These are phyloP conservation scores for Aspergillus sp. DNA, from an alignment of 2,329 filamentous ascomycete species.

Conservation along the genomic window DNA sequence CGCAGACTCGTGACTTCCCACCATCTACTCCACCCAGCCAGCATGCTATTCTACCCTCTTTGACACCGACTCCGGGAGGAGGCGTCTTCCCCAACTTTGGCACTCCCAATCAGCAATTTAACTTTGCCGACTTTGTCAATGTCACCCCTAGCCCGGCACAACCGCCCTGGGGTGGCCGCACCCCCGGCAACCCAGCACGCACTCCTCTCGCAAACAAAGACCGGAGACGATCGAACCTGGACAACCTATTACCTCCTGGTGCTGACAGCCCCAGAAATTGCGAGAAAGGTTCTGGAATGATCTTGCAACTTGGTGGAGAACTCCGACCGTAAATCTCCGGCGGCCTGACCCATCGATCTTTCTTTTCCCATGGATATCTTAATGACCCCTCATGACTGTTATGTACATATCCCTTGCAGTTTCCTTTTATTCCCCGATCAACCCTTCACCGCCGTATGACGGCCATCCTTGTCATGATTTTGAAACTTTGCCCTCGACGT, in stretches of 20 bases:
- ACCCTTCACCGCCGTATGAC: conserved; percentile 1
- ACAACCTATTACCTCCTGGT: conserved; percentile 62
- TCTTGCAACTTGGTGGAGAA: conserved; percentile 65
- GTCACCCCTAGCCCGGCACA: conserved; percentile 95
- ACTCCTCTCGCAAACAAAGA: conserved; percentile 69
- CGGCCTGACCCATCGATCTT: not conserved
- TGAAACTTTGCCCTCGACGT: no score
- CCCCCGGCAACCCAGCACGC: conserved; percentile 54
- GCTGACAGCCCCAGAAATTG: conserved; percentile 42
- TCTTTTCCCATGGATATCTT: conserved; percentile 19
- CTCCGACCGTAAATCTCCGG: conserved; percentile 48
- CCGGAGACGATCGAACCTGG: conserved; percentile 78
- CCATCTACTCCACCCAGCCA: conserved; percentile 75
- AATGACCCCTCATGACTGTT: conserved; percentile 21
- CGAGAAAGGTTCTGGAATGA: conserved; percentile 52
- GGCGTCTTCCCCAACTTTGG: conserved; percentile 70
- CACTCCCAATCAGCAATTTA: conserved; percentile 82
- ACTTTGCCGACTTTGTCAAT: conserved; percentile 96
- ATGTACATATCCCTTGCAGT: conserved; percentile 7
- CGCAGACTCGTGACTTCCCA: conserved; percentile 51
- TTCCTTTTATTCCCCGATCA: not conserved
- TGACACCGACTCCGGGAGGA: conserved; percentile 60
- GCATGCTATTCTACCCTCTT: conserved; percentile 49
- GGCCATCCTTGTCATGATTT: conserved; percentile 15
- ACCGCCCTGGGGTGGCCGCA: conserved; percentile 67